Evolutionary conservation across 768 basidiomycete genomes (phyloP), one percentile per base, ranked within the genome.

Genomic region (Mycena chlorophos): DNA sequence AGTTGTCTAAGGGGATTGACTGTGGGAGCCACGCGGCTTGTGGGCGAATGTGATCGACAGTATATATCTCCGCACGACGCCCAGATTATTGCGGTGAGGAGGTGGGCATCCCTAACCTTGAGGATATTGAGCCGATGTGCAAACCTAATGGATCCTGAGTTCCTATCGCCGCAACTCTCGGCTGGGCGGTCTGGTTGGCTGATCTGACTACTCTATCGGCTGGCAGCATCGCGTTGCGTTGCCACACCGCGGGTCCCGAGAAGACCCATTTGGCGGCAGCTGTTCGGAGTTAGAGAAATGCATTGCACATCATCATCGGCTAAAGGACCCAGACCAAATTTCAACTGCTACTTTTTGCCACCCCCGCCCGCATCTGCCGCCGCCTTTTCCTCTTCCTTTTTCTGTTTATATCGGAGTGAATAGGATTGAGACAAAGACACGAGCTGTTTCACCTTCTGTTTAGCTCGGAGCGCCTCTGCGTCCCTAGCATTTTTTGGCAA

Each of bases 381-480:
- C 22, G 68, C 70, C 68, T 74, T 77, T 54, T 77, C 73, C 29
- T 83, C 83, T 1, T 84, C 80, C 53, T 78, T 82, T 76, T 83
- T 82, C 83, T 85, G 60, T 31, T 49, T 30, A 54, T 68, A 53
- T 48, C 50, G 54, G 37, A 30, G 46, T 40, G 54, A 51, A 55
- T 58, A 23, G 28, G 47, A 27, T 58, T 53, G 45, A 23, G 38
- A 50, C 30, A 52, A 38, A 26, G 56, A 31, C 47, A 38, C 39
- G 46, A 46, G 52, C 59, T 31, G 47, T 30, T 76, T 38, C 72
- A 85, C 89, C 86, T 87, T 89, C 69, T 91, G 89, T 69, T 92
- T 92, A 57, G 84, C 83, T 54, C 86, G 80, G 56, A 92, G 69
- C 42, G 82, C 81, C 63, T 86, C 86, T 39, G 90, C 89, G 69